These are phyloP conservation scores for Xylariaceae sp. DNA, from an alignment of 2,329 filamentous ascomycete species.

Conservation along the genomic window DNA sequence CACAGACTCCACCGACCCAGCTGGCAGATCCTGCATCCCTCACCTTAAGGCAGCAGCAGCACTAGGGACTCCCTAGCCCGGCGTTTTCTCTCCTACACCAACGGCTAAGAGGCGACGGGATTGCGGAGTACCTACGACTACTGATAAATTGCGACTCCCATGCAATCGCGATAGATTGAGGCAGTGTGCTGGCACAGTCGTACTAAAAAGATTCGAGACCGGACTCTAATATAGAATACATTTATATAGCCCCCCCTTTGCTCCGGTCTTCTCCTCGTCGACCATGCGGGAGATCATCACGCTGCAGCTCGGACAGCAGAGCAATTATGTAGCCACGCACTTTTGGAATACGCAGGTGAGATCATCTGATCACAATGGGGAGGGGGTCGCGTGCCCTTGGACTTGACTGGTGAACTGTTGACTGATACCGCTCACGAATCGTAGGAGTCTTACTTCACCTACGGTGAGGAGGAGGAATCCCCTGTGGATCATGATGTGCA, in stretches of 20 bases:
- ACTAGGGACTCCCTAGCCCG: too few relatives aligned
- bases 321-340: conserved; percentile 90
- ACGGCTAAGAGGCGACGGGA: too few relatives aligned
- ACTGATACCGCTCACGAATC: neutral
- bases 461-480: conserved; percentile 60
- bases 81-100: too few relatives aligned
- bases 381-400: neutral
- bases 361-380: neutral
- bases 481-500: conserved; percentile 79
- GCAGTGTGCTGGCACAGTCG: neutral
- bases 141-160: neutral
- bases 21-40: too few relatives aligned
- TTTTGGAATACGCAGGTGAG: conserved; percentile 92
- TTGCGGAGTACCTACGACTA: neutral
- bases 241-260: neutral
- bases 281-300: conserved; percentile 92
- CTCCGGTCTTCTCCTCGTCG: neutral
- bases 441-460: conserved; percentile 96
- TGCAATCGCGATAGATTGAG: neutral
- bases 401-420: neutral
- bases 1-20: too few relatives aligned
- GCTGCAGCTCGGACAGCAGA: conserved; percentile 84
- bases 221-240: neutral
- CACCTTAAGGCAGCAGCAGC: too few relatives aligned
- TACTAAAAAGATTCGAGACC: neutral